Conservation (phyloP, 208 protist genomes). For the Leishmania mexicana region DNA sequence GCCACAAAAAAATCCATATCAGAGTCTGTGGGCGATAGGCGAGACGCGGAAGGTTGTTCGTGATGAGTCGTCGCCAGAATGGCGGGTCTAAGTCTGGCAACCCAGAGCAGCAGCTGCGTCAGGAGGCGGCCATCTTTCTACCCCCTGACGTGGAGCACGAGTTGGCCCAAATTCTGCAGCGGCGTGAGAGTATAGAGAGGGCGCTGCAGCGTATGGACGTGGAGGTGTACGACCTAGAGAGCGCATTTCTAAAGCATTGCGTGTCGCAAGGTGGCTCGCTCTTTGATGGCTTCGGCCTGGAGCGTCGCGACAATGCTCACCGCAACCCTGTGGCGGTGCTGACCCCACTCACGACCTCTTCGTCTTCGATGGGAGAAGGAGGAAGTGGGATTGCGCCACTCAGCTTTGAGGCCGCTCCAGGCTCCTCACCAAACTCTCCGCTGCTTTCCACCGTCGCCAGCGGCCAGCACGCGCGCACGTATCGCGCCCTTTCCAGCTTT, state of each 20-base stretch:
- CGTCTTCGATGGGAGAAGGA: background rate
- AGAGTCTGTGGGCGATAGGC: background rate
- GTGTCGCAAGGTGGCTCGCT: constrained; percentile 71
- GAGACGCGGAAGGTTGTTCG: background rate
- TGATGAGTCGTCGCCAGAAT: constrained; percentile 28
- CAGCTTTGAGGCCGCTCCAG: background rate
- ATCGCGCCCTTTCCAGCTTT: constrained; percentile 15
- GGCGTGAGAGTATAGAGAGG: constrained; percentile 51
- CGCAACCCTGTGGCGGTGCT: constrained; percentile 30
- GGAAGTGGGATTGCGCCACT: background rate
- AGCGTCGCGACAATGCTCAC: constrained; percentile 42
- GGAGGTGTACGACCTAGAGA: constrained; percentile 73
- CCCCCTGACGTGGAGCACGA: constrained; percentile 28
- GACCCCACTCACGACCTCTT: constrained; percentile 20
- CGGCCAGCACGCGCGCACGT: constrained; percentile 12
- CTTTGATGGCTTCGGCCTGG: constrained; percentile 81
- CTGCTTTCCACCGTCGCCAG: background rate
- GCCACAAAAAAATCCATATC: no score
- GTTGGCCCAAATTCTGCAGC: constrained; percentile 40
- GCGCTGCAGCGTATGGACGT: constrained; percentile 49
- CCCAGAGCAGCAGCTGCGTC: constrained; percentile 24
- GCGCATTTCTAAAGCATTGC: constrained; percentile 58
- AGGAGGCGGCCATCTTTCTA: constrained; percentile 30
- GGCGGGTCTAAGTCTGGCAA: constrained; percentile 13
- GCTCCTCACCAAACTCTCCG: constrained; percentile 1